Conservation (phyloP, 306 rosid species). For the Castanea crenata region DNA sequence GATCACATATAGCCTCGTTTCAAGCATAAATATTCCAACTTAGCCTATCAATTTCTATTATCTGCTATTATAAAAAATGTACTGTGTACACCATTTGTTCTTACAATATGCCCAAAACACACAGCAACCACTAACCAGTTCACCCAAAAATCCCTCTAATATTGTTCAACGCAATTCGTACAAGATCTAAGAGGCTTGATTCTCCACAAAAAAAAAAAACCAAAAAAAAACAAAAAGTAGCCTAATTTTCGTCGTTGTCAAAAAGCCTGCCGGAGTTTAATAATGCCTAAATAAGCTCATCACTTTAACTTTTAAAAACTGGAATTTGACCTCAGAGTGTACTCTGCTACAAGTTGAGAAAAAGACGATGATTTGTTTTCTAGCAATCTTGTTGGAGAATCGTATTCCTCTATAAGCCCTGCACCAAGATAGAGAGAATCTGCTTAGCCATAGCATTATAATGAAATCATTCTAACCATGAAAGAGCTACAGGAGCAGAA, state of each 20-base stretch:
- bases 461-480: not conserved
- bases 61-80: no score
- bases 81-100: no score
- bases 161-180: no score
- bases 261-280: not conserved
- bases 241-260: slow-evolving; percentile 11
- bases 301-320: not conserved
- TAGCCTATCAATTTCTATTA: no score
- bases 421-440: not conserved
- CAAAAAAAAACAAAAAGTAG: not conserved
- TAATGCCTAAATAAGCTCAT: not conserved
- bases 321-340: slow-evolving; percentile 35
- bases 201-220: not conserved
- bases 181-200: no score
- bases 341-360: slow-evolving; percentile 20
- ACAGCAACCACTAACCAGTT: no score
- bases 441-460: not conserved
- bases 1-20: no score
- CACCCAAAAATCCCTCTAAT: no score
- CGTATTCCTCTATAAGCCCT: slow-evolving; percentile 13
- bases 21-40: no score
- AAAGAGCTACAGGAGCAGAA: not conserved
- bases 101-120: no score
- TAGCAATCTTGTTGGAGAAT: not conserved
- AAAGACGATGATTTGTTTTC: slow-evolving; percentile 20